phyloP scores from a whole-genome alignment of 495 filamentous ascomycete species.

The Talaromyces adpressus region DNA sequence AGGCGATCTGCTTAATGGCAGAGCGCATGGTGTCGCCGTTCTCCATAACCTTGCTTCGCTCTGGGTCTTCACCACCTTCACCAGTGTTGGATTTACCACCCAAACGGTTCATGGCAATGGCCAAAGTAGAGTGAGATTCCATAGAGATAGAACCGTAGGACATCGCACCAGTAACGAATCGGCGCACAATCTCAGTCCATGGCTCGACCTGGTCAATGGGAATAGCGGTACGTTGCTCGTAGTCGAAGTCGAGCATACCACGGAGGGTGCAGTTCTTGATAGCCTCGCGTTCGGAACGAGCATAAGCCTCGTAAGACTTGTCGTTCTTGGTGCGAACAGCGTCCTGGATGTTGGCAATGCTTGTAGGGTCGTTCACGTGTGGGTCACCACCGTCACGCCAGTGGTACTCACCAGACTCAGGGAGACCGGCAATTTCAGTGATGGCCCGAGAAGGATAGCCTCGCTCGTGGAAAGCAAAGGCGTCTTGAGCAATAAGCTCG shows the following conservation, averaged over 20 bases:
- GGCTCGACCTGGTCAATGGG: conserved; percentile 98
- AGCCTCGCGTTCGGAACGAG: conserved; percentile 87
- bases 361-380: conserved; percentile 94
- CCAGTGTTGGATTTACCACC: conserved; percentile 99
- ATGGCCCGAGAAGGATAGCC: conserved; percentile 84
- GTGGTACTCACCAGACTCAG: conserved; percentile 97
- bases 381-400: conserved; percentile 98
- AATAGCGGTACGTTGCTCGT: conserved; percentile 77
- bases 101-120: conserved; percentile 95
- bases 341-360: conserved; percentile 97
- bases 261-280: conserved; percentile 98
- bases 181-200: conserved; percentile 97
- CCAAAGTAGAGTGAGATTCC: conserved; percentile 97
- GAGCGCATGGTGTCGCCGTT: conserved; percentile 99
- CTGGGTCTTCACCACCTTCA: conserved; percentile 95
- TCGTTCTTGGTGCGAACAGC: conserved; percentile 98
- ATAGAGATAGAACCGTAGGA: conserved; percentile 99
- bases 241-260: conserved; percentile 96
- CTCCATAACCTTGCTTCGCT: conserved; percentile 76
- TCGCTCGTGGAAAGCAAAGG: conserved; percentile 93
- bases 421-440: conserved; percentile 71
- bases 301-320: conserved; percentile 99
- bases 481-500: conserved; percentile 91
- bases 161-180: conserved; percentile 99
- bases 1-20: conserved; percentile 97